These are phyloP conservation scores for Rhododendron vialii DNA, from an alignment of 148 eudicot species.

Conservation along the genomic window DNA sequence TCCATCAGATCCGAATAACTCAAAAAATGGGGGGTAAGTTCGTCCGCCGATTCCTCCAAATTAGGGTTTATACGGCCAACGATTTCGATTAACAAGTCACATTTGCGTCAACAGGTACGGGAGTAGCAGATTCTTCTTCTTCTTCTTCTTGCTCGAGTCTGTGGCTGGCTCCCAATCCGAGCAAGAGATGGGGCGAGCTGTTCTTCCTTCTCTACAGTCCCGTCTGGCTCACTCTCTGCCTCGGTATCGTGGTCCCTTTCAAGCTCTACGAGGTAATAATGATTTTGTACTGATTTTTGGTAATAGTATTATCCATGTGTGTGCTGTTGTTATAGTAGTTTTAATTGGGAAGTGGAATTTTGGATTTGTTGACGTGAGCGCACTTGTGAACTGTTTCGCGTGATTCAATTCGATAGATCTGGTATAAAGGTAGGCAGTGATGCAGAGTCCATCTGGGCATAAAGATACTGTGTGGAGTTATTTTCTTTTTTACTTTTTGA, in stretches of 20 bases:
- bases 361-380: background rate
- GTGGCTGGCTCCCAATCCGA: slow-evolving; percentile 75
- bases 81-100: background rate
- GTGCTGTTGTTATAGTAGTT: background rate
- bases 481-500: background rate
- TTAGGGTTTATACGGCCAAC: background rate
- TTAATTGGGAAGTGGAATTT: background rate
- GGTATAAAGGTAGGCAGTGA: background rate
- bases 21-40: background rate
- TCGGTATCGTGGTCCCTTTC: slow-evolving; percentile 85
- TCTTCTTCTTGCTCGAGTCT: slow-evolving; percentile 23
- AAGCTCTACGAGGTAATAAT: slow-evolving; percentile 72
- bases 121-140: background rate
- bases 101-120: background rate
- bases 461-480: background rate
- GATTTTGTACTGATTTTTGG: background rate
- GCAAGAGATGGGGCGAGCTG: slow-evolving; percentile 95
- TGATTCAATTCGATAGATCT: background rate
- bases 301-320: background rate
- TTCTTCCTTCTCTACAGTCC: slow-evolving; percentile 87
- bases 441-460: background rate
- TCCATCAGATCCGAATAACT: background rate
- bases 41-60: background rate
- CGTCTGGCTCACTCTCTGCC: slow-evolving; percentile 94
- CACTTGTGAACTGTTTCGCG: background rate